Evolutionary conservation across 2,329 filamentous ascomycete species (phyloP).

Genomic region (Epichloe bromicola): DNA sequence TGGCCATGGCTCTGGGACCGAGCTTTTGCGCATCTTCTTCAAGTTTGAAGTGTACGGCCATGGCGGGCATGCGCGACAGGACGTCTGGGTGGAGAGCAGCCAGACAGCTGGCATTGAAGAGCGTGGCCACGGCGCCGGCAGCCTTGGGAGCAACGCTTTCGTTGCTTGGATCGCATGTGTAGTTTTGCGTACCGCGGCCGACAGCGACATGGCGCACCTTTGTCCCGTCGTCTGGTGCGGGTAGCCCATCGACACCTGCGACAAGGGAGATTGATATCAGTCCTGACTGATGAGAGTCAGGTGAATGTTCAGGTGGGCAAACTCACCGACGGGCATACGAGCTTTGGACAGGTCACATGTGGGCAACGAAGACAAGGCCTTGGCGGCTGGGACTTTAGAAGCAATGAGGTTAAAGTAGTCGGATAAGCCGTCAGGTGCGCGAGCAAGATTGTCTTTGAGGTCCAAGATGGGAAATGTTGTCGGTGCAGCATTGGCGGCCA

Average conservation of each 20-base stretch:
- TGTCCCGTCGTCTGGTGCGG: slow-evolving; percentile 45
- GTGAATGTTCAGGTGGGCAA: too few species aligned
- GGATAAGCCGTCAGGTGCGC: slow-evolving; percentile 34
- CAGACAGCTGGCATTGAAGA: slow-evolving; percentile 80
- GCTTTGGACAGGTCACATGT: slow-evolving; percentile 42
- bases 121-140: slow-evolving; percentile 63
- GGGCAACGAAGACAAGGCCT: slow-evolving; percentile 26
- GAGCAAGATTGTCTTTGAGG: slow-evolving; percentile 23
- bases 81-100: slow-evolving; percentile 57
- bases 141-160: slow-evolving; percentile 48
- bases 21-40: slow-evolving; percentile 26
- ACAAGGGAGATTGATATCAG: background rate
- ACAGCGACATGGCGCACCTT: slow-evolving; percentile 66
- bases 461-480: slow-evolving; percentile 24
- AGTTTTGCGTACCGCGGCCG: slow-evolving; percentile 86
- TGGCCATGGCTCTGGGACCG: slow-evolving; percentile 45
- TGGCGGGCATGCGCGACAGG: slow-evolving; percentile 47
- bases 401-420: slow-evolving; percentile 50
- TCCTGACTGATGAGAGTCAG: background rate
- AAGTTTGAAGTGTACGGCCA: slow-evolving; percentile 55
- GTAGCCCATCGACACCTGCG: slow-evolving; percentile 44
- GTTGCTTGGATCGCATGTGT: slow-evolving; percentile 61
- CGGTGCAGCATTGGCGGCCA: slow-evolving; percentile 35
- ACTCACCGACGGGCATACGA: slow-evolving; percentile 32
- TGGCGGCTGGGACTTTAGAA: slow-evolving; percentile 37